Percentiles rank a stretch among this genome's conserved stretches.
Conservation (phyloP, 2,329 filamentous ascomycete species). For the Aspergillus bombycis region DNA sequence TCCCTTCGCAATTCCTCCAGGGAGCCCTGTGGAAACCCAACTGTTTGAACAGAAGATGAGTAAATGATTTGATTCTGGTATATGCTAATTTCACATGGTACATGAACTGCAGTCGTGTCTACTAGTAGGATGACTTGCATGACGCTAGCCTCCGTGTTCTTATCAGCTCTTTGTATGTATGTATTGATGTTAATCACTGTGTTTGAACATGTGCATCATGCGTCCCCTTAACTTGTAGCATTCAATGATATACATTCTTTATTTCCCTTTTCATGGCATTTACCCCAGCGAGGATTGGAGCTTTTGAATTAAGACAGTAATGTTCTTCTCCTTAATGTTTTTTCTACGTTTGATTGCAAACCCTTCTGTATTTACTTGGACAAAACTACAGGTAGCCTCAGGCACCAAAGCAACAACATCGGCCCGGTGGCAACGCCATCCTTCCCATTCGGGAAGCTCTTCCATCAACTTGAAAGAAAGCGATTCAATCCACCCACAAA, state of each 20-base stretch:
- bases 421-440: slow-evolving; percentile 9
- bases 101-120: slow-evolving; percentile 17
- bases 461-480: neutral
- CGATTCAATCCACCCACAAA: neutral
- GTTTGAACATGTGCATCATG: neutral
- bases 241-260: neutral
- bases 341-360: neutral
- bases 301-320: neutral
- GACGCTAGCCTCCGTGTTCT: slow-evolving; percentile 13
- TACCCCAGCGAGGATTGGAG: neutral
- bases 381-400: slow-evolving; percentile 8
- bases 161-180: slow-evolving; percentile 21
- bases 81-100: slow-evolving; percentile 24
- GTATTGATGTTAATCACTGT: slow-evolving; percentile 18
- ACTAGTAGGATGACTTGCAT: slow-evolving; percentile 1
- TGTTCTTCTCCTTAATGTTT: neutral
- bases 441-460: slow-evolving; percentile 12
- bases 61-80: slow-evolving; percentile 27
- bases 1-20: neutral
- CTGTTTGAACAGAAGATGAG: slow-evolving; percentile 20
- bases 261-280: neutral
- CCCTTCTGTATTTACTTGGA: neutral
- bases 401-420: slow-evolving; percentile 5
- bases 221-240: neutral
- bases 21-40: slow-evolving; percentile 4